Conservation (phyloP, 495 filamentous ascomycete species). For the Rostrohypoxylon terebratum region DNA sequence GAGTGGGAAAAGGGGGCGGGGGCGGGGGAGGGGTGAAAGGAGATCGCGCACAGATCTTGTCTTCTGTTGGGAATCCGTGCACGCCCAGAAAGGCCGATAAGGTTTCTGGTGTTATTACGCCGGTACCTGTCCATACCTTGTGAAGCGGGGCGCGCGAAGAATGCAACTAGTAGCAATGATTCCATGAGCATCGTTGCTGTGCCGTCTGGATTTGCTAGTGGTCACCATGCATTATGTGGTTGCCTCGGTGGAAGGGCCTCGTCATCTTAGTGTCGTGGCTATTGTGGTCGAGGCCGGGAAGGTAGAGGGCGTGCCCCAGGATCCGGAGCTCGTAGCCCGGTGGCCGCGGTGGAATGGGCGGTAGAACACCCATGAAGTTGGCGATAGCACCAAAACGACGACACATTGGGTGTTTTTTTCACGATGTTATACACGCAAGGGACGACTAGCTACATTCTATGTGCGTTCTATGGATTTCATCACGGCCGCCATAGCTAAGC, state of each 20-base stretch:
- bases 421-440: slow-evolving; percentile 6
- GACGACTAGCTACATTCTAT: background rate
- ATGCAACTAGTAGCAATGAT: slow-evolving; percentile 19
- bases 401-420: background rate
- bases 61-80: slow-evolving; percentile 11
- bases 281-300: background rate
- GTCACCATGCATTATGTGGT: slow-evolving; percentile 15
- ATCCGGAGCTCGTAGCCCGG: slow-evolving; percentile 30
- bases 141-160: slow-evolving; percentile 26
- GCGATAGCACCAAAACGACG: background rate
- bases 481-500: slow-evolving; percentile 1
- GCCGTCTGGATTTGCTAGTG: slow-evolving; percentile 22
- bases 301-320: slow-evolving; percentile 1
- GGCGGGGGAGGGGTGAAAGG: background rate
- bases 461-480: background rate
- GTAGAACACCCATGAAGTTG: slow-evolving; percentile 19
- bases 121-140: slow-evolving; percentile 10
- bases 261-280: background rate
- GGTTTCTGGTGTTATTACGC: slow-evolving; percentile 29
- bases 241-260: background rate
- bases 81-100: slow-evolving; percentile 26
- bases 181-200: slow-evolving; percentile 27
- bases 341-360: slow-evolving; percentile 35
- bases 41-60: slow-evolving; percentile 23
- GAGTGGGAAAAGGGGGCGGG: background rate